Evolutionary conservation across 495 filamentous ascomycete genomes (phyloP).

Genomic region (Tricharina praecox): DNA sequence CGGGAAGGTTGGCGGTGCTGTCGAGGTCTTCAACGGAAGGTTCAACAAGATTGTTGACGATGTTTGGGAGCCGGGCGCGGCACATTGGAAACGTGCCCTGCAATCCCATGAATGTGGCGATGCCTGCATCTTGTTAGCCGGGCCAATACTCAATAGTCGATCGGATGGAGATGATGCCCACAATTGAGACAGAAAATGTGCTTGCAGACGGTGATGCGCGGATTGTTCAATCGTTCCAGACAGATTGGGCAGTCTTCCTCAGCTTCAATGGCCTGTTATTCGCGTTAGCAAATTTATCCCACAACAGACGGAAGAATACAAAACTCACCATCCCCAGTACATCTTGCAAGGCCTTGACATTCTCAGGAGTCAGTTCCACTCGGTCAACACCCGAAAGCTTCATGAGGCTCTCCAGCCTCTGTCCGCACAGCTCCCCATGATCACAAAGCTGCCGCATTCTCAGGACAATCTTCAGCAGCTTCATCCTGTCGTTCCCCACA

Average conservation of each 20-base stretch:
- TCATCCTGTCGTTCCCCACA: conserved; percentile 38
- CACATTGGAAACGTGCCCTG: conserved; percentile 84
- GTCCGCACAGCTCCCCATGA: conserved; percentile 68
- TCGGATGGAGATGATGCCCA: not conserved
- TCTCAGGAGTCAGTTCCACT: conserved; percentile 53
- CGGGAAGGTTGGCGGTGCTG: conserved; percentile 43
- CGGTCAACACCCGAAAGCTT: conserved; percentile 46
- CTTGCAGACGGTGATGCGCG: conserved; percentile 77
- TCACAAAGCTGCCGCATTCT: conserved; percentile 77
- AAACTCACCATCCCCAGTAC: too few relatives aligned
- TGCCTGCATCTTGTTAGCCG: conserved; percentile 25
- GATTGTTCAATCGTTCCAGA: conserved; percentile 49
- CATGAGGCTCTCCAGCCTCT: conserved; percentile 53
- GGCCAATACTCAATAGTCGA: not conserved
- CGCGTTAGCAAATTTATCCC: too few relatives aligned
- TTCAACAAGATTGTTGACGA: too few relatives aligned
- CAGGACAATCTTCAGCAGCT: conserved; percentile 66
- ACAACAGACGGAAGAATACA: too few relatives aligned
- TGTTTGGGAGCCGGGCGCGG: conserved; percentile 48
- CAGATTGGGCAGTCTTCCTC: conserved; percentile 78
- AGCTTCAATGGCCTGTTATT: conserved; percentile 61
- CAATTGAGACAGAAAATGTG: conserved; percentile 64
- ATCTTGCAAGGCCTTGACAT: conserved; percentile 53
- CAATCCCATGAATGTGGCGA: conserved; percentile 58
- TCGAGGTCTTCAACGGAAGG: too few relatives aligned